Base-by-base conservation (phyloP, 2,329 filamentous ascomycete species). In the Fusarium succisae region DNA sequence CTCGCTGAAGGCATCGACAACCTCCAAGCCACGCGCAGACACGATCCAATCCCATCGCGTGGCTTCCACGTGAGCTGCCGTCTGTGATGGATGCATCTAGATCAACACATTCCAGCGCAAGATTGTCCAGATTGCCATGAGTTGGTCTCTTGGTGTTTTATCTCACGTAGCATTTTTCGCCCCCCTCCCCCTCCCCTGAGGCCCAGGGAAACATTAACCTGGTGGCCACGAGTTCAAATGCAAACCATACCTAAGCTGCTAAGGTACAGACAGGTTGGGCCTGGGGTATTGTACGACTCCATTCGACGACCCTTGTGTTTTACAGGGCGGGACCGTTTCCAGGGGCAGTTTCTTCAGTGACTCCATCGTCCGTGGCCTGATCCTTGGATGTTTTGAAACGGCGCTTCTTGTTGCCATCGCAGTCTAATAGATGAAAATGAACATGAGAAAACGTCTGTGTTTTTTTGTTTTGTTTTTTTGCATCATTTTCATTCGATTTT, bases 301-400 rank as follows among this genome's bases (percentile, higher is more conserved):
- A 54, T 39, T n/a, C 35, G 51, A 53, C 48, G 48, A 55, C 51
- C 51, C 35, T 41, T 41, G 24, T 41, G 51, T 39, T 41, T 55
- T 55, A 55, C 35, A 55, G 51, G 51, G 51, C 51, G 51, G 51
- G 35, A 30, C 51, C 11, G 12, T 26, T 55, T 55, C 51, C 53
- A 56, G 53, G 53, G 53, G 53, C 53, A 56, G 24, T 28, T 28
- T 56, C 53, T 43, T 56, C 53, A 56, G 53, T 20, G 38, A 30
- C 53, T 41, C 53, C 43, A 51, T 51, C 38, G 17, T 45, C 38
- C 15, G 24, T 66, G 58, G 65, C 41, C 53, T 70, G 45, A 70
- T 53, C 58, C 66, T 70, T 57, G 67, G 22, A 41, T 59, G 51
- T 48, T 69, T 69, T 70, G 67, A 70, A 70, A 70, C 67, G 13